Evolutionary conservation across 1,284 basidiomycete genomes (phyloP).

Genomic region (Schizophyllum amplum): DNA sequence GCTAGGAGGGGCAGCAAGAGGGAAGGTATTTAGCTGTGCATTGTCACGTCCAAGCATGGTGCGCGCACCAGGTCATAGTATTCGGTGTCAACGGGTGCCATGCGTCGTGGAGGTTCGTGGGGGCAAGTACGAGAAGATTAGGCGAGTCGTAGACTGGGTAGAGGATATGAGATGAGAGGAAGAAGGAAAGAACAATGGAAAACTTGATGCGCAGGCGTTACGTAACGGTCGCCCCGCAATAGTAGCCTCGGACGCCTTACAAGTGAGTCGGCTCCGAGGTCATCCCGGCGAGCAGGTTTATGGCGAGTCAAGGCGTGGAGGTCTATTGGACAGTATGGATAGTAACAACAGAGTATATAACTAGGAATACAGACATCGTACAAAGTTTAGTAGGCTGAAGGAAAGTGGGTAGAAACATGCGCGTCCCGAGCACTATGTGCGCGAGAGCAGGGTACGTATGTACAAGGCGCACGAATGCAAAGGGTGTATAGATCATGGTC

Average conservation of each 20-base stretch:
- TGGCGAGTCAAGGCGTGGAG: background rate
- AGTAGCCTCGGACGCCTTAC: too few species aligned
- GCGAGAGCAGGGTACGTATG: background rate
- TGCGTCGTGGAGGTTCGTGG: slow-evolving; percentile 15
- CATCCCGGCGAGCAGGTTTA: too few species aligned
- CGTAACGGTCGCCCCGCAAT: too few species aligned
- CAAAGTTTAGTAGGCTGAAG: background rate
- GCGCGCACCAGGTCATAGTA: slow-evolving; percentile 57
- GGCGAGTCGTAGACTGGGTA: background rate
- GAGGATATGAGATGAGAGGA: background rate
- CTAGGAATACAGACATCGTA: background rate
- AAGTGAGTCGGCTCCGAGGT: too few species aligned
- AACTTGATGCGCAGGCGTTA: background rate
- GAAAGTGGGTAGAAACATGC: background rate
- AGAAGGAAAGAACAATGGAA: background rate
- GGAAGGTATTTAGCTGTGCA: background rate
- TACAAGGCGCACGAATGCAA: background rate
- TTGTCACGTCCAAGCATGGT: too few species aligned
- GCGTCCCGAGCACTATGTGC: background rate
- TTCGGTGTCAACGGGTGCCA: slow-evolving; percentile 58
- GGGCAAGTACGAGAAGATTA: background rate
- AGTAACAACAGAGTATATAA: background rate
- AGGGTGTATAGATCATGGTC: background rate
- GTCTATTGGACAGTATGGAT: background rate
- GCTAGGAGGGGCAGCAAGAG: slow-evolving; percentile 20